Evolutionary conservation across 495 filamentous ascomycete genomes (phyloP), one percentile per base, ranked within the genome.

Genomic region (Aspergillus campestris): DNA sequence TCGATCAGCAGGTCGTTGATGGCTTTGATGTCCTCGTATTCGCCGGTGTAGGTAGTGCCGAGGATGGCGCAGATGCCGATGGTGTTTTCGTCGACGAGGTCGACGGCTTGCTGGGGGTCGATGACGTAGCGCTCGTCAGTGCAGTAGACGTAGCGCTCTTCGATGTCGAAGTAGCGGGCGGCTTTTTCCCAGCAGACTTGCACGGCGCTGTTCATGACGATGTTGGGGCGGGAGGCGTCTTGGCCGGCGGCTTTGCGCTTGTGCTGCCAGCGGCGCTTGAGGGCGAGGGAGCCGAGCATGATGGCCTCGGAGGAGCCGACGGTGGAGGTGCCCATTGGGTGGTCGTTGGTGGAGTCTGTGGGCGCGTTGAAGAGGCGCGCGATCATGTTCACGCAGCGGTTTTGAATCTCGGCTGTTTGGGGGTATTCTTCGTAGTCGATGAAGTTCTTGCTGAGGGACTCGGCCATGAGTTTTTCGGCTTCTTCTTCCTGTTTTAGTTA

Each of bases 151-250:
- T 86, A 86, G 61, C 82, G 83, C 72, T 95, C 89, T 59, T 95
- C 89, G 36, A 94, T 74, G 49, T 95, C 89, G 53, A 95, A 94
- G 70, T 95, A 95, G 27, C 89, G 76, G n/a, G 87, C 83, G 0
- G 89, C 89, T 66, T 95, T 95, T 70, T 95, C 89, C 89, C 89
- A 95, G 75, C 87, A 94, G 18, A 94, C 89, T 69, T 95, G 89
- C 1, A 94, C 89, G 28, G 89, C 88, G 15, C 85, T 84, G 51
- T 82, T 88, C 88, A 95, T 94, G 73, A 95, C 66, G 48, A 95
- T 83, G 67, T 95, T 95, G 37, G 89, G 89, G 9, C 70, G 72
- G 46, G 86, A 81, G 49, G 49, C 72, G 49, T 87, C 75, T 69
- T 89, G 88, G 43, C 87, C 87, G 30, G 73, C 83, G 29, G 80